Conservation (phyloP, 257 asterid species). For the Solanum raphanifolium region DNA sequence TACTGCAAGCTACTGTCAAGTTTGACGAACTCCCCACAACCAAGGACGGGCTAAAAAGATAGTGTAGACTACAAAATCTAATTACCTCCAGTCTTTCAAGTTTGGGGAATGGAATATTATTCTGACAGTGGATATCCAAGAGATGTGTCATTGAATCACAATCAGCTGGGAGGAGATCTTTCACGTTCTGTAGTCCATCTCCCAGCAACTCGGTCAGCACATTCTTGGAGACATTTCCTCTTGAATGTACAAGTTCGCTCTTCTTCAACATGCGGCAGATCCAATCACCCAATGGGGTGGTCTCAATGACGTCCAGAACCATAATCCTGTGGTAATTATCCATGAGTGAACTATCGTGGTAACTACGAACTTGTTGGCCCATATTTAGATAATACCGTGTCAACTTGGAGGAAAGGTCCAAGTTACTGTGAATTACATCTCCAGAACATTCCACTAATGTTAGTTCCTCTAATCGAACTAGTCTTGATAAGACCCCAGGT, state of each 20-base stretch:
- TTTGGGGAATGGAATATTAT: neutral
- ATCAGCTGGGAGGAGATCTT: neutral
- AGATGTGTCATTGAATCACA: neutral
- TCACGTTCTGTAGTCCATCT: neutral
- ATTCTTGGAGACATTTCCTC: neutral
- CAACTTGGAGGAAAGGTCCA: neutral
- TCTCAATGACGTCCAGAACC: neutral
- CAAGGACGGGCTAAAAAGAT: neutral
- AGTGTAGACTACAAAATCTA: neutral
- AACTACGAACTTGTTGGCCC: neutral
- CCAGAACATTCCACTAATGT: neutral
- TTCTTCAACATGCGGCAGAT: neutral
- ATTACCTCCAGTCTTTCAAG: neutral
- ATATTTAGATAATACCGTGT: neutral
- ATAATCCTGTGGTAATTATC: neutral
- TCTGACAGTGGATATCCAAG: neutral
- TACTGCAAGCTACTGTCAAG: neutral
- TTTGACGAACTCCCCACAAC: neutral
- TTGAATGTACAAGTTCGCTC: neutral
- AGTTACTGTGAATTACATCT: neutral
- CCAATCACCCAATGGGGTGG: neutral
- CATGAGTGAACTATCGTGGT: neutral
- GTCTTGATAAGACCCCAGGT: neutral
- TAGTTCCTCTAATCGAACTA: neutral
- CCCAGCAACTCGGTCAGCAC: neutral